Evolutionary conservation across 169 alveolate species (phyloP), one percentile per base, ranked within the genome.

Genomic region (Pseudocohnilembus persalinus): DNA sequence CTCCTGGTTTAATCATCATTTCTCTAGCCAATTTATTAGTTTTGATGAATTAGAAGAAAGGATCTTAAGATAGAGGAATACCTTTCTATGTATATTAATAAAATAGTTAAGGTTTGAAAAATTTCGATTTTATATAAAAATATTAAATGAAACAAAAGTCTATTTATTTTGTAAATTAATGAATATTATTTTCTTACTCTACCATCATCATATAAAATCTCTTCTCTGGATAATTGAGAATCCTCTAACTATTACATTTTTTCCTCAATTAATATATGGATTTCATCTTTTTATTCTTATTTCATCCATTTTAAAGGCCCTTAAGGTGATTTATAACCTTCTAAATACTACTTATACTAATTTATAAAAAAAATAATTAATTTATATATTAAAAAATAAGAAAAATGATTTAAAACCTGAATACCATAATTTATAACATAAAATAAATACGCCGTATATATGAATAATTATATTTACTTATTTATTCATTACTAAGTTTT

Each of bases 151-250:
- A n/a, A n/a, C n/a, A n/a, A n/a, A n/a, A n/a, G n/a, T n/a, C n/a
- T n/a, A n/a, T n/a, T n/a, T n/a, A n/a, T n/a, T n/a, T n/a, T n/a
- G n/a, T n/a, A n/a, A n/a, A n/a, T n/a, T n/a, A n/a, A n/a, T n/a
- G n/a, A n/a, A n/a, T n/a, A n/a, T n/a, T n/a, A n/a, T n/a, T 76
- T 30, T 15, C 0, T 64, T 87, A 76, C 88, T 68, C 81, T 88
- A n/a, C 80, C 83, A 65, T 85, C 83, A 82, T 89, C 88, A 77
- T 83, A 83, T 0, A 94, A 87, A 25, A 94, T 89, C 84, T 94
- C 96, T 79, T 92, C 90, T 77, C 96, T 89, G 35, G 96, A 89
- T 24, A 94, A 85, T 16, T 96, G 95, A 29, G 95, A 84, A 29
- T 85, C 90, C 81, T 94, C 97, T 25, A 94, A 78, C 73, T 94